A percentile compares a stretch with the other conserved stretches of the same genome.
Evolutionary conservation across 2,329 filamentous ascomycete genomes (phyloP).

Genomic region (Orbilia javanica): DNA sequence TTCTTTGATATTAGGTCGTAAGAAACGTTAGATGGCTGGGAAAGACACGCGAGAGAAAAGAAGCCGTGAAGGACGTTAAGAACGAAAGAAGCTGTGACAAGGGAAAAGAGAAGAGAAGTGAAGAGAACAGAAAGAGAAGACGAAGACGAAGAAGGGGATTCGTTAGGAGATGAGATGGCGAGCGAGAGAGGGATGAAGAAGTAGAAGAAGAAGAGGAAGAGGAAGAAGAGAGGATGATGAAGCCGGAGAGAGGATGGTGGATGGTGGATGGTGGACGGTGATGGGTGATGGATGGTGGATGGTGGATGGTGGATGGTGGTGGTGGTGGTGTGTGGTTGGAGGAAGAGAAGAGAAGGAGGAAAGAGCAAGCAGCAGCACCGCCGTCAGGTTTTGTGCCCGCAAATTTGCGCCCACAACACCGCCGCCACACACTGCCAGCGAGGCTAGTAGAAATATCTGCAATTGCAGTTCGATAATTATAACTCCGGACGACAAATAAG

Average conservation of each 20-base stretch:
- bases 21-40: conserved; percentile 24
- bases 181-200: conserved; percentile 11
- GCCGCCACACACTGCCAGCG: background rate
- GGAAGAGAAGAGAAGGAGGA: background rate
- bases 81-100: conserved; percentile 25
- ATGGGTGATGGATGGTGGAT: conserved; percentile 4
- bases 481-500: too few species aligned
- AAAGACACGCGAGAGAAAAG: conserved; percentile 30
- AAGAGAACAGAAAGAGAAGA: background rate
- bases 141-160: conserved; percentile 31
- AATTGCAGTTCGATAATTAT: too few species aligned
- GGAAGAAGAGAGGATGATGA: conserved; percentile 5
- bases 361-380: too few species aligned
- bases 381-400: conserved; percentile 47
- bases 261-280: too few species aligned
- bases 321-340: background rate
- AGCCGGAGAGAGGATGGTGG: conserved; percentile 1
- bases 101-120: background rate
- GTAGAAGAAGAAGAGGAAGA: conserved; percentile 5
- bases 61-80: background rate
- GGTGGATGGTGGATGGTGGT: conserved; percentile 2
- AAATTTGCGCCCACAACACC: conserved; percentile 38
- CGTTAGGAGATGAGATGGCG: conserved; percentile 36
- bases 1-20: conserved; percentile 60
- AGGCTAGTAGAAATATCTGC: too few species aligned